A percentile compares a stretch with the other conserved stretches of the same genome.
phyloP scores from a whole-genome alignment of 2,329 filamentous ascomycete species.

The Pseudocercospora musae region DNA sequence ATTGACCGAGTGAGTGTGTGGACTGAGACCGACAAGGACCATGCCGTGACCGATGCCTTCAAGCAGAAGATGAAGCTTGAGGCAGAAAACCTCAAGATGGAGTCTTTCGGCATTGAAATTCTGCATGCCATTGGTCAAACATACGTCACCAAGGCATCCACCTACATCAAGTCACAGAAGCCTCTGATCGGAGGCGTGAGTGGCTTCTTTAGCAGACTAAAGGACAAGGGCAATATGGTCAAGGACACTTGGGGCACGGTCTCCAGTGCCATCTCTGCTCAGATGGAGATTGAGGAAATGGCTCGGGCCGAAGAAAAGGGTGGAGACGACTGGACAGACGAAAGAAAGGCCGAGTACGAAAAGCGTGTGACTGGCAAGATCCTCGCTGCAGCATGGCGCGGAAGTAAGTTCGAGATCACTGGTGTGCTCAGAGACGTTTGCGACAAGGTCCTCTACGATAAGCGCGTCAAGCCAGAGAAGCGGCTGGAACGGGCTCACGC shows the following conservation, averaged over 20 bases:
- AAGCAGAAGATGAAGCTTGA: conserved; percentile 91
- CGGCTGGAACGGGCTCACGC: conserved; percentile 87
- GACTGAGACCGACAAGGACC: conserved; percentile 92
- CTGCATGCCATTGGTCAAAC: conserved; percentile 90
- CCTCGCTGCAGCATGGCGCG: conserved; percentile 90
- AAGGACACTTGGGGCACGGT: conserved; percentile 99
- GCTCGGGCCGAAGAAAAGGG: conserved; percentile 90
- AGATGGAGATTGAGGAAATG: conserved; percentile 99
- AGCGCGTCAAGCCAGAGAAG: conserved; percentile 77
- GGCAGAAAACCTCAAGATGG: conserved; percentile 98
- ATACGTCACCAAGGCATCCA: conserved; percentile 82
- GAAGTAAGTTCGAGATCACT: conserved; percentile 97
- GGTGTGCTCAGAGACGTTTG: conserved; percentile 92
- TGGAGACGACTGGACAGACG: conserved; percentile 96
- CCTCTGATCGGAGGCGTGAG: conserved; percentile 78
- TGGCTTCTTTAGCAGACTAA: conserved; percentile 89
- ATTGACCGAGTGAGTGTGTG: conserved; percentile 86
- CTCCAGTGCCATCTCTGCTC: conserved; percentile 89
- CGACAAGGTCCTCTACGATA: conserved; percentile 77
- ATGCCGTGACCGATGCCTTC: conserved; percentile 83
- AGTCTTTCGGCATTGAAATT: conserved; percentile 95
- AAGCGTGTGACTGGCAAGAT: conserved; percentile 96
- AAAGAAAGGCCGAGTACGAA: conserved; percentile 94
- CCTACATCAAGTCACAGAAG: conserved; percentile 90
- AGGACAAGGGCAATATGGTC: conserved; percentile 93